These are phyloP conservation scores for Fusarium papillatum DNA, from an alignment of 2,329 filamentous ascomycete genomes.

Conservation along the genomic window DNA sequence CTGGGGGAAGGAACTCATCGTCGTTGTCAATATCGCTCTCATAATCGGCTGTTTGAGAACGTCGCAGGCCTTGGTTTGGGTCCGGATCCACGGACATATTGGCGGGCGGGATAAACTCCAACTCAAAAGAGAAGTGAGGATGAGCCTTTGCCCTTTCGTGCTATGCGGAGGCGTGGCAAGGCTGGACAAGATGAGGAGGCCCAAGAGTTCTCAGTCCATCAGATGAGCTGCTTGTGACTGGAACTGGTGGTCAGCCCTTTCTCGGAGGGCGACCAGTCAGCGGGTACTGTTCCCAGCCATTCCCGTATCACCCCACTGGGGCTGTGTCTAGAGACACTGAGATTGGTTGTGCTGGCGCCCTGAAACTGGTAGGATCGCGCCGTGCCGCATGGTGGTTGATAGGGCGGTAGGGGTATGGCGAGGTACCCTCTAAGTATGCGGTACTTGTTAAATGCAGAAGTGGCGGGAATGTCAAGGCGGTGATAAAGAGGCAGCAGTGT, in stretches of 20 bases:
- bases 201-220: not conserved
- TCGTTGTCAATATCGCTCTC: slow-evolving; percentile 16
- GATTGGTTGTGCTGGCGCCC: not conserved
- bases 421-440: not conserved
- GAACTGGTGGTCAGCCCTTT: not conserved
- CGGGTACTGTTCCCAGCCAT: not conserved
- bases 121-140: not conserved
- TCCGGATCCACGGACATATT: not conserved
- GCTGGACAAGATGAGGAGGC: not conserved
- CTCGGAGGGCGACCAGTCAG: not conserved
- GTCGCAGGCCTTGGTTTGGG: not conserved
- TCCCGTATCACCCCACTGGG: not conserved
- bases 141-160: not conserved
- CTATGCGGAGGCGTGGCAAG: not conserved
- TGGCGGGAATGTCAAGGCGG: not conserved
- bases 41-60: not conserved
- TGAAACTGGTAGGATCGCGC: not conserved
- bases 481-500: not conserved
- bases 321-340: not conserved
- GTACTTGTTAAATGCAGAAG: not conserved
- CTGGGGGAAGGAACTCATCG: not conserved
- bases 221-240: not conserved
- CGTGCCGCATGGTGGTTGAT: not conserved
- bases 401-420: not conserved
- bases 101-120: not conserved